Base-by-base conservation (phyloP, 176 grass and related monocot species). In the Phoenix roebelenii region DNA sequence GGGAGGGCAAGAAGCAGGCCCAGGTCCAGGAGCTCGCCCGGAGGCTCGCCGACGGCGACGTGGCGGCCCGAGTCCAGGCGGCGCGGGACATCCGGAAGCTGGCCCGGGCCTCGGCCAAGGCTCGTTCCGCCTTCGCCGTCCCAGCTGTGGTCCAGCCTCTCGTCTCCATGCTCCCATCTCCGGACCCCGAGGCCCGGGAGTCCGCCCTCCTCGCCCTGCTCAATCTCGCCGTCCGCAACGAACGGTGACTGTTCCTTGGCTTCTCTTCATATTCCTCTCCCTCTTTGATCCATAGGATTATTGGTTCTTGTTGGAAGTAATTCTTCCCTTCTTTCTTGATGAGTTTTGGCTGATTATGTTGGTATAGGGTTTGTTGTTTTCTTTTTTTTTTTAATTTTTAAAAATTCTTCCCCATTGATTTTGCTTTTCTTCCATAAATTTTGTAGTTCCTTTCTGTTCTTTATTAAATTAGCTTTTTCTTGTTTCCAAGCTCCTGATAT, bases 201-300 rank as follows among this genome's bases (percentile, higher is more conserved):
- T 23, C 70, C 18, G 70, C 70, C 50, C 70, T 72, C 49, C 49
- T 72, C 25, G 70, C 70, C 1, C 58, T 72, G 7, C 58, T 72
- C 50, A 72, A 72, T 49, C 70, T 72, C 17, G 70, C 70, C 50
- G 58, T 63, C 16, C 70, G 58, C 25, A 72, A 72, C 25, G 58
- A 72, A 25, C 15, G 69, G 70, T 61, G 25, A 39, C 25, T 53
- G 35, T 9, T 61, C 16, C 5, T 12, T 44, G 26, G 6, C 39
- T 18, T 59, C 19, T 28, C 10, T 23, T 25, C 49, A 7, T 16
- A 44, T 32, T 49, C 24, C 16, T 22, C 14, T 23, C 39, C 6
- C 5, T 1, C 50, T 5, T 4, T 54, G 25, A 24, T 49, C 22
- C 23, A 17, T 44, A 9, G 35, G 35, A 14, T 44, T 44, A 44